phyloP scores from a whole-genome alignment of 306 rosid genomes.

The Acacia melanoxylon region DNA sequence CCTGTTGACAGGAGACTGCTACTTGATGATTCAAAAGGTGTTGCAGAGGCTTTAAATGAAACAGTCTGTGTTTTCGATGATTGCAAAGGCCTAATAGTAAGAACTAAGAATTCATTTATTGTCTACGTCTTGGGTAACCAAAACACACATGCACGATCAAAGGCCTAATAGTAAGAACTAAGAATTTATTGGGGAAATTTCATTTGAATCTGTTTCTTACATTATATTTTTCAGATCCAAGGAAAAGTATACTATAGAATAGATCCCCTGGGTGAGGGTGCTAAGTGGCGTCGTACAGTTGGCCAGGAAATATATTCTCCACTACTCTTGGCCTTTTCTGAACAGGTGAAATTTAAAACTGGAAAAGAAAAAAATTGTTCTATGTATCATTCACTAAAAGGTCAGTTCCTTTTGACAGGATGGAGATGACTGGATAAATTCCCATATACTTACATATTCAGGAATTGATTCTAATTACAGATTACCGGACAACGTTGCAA shows the following conservation, averaged over 20 bases:
- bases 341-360: conserved; percentile 59
- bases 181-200: neutral
- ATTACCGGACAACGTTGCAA: conserved; percentile 68
- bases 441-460: conserved; percentile 55
- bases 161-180: neutral
- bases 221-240: conserved; percentile 57
- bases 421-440: conserved; percentile 60
- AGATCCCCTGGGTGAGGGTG: conserved; percentile 84
- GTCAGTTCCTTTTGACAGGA: conserved; percentile 49
- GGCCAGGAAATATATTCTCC: conserved; percentile 98
- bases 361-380: conserved; percentile 25
- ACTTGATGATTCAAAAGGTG: conserved; percentile 94
- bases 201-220: conserved; percentile 12
- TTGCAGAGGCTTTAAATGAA: conserved; percentile 89
- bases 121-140: neutral
- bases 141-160: neutral
- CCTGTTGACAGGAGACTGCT: conserved; percentile 70
- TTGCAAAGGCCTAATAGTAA: conserved; percentile 83
- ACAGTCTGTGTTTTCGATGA: conserved; percentile 68
- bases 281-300: conserved; percentile 90
- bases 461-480: conserved; percentile 60
- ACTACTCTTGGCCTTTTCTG: conserved; percentile 86
- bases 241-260: conserved; percentile 80
- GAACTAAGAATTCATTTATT: conserved; percentile 49
- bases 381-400: conserved; percentile 13